Evolutionary conservation across 768 basidiomycete species (phyloP).

Genomic region (Sporobolomyces phaffii): DNA sequence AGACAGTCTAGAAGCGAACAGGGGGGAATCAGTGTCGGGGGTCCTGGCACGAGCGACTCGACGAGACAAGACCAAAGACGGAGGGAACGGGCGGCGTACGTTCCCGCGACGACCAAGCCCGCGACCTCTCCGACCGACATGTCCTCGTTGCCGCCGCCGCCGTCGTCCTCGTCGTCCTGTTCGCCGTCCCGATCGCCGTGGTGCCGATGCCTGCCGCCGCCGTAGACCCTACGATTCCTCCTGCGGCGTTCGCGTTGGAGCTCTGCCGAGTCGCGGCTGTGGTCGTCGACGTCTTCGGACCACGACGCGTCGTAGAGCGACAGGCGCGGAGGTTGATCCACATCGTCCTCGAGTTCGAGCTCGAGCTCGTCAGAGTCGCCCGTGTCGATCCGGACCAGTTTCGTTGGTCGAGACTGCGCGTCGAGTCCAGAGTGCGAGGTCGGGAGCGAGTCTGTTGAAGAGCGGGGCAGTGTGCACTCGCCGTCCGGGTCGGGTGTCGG

Average conservation of each 20-base stretch:
- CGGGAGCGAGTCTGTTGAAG: neutral
- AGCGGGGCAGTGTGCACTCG: no score
- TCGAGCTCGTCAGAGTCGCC: neutral
- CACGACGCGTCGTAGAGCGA: neutral
- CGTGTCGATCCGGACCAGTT: neutral
- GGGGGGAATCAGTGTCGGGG: constrained; percentile 8
- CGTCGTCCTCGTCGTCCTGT: constrained; percentile 21
- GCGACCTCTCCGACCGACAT: constrained; percentile 25
- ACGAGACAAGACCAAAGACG: no score
- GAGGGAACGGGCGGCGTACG: constrained; percentile 1
- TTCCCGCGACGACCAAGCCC: constrained; percentile 8
- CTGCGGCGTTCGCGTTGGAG: constrained; percentile 4
- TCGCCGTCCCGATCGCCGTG: neutral
- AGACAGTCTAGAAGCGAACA: constrained; percentile 7
- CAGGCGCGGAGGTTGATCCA: neutral
- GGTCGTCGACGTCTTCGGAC: neutral
- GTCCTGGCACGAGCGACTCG: no score
- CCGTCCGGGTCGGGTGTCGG: no score
- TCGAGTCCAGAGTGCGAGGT: neutral
- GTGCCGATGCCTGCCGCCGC: constrained; percentile 22
- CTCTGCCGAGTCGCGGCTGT: neutral
- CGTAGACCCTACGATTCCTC: constrained; percentile 21
- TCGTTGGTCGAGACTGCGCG: neutral
- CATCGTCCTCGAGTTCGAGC: neutral
- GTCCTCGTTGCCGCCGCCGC: constrained; percentile 7